phyloP scores from a whole-genome alignment of 2,329 filamentous ascomycete species.

The Raffaelea ambrosiae region DNA sequence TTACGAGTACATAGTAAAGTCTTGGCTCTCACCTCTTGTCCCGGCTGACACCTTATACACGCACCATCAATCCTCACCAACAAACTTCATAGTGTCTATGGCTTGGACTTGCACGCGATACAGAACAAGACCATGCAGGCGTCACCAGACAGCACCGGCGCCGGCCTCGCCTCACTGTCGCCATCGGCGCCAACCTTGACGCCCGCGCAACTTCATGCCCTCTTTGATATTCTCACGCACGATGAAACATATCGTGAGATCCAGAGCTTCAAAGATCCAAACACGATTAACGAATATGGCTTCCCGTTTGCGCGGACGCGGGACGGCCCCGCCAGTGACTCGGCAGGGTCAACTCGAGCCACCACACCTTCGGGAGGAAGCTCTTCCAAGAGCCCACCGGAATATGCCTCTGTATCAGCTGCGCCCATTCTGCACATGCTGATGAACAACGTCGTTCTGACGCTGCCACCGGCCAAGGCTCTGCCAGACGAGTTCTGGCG shows the following conservation, averaged over 20 bases:
- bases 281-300: slow-evolving; percentile 59
- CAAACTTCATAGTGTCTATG: too few species aligned
- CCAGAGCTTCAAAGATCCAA: slow-evolving; percentile 58
- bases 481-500: slow-evolving; percentile 59
- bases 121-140: neutral
- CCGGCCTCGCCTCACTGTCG: neutral
- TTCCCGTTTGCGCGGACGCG: slow-evolving; percentile 51
- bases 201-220: slow-evolving; percentile 36
- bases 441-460: slow-evolving; percentile 55
- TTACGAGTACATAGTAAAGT: too few species aligned
- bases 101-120: neutral
- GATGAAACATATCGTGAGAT: slow-evolving; percentile 59
- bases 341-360: neutral
- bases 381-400: neutral
- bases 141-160: neutral
- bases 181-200: slow-evolving; percentile 9
- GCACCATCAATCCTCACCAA: too few species aligned
- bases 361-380: neutral
- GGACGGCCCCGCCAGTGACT: too few species aligned
- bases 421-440: slow-evolving; percentile 62
- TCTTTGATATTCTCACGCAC: slow-evolving; percentile 53
- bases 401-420: slow-evolving; percentile 30
- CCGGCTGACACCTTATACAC: too few species aligned
- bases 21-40: too few species aligned
- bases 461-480: slow-evolving; percentile 56